Evolutionary conservation across 805 yeast genomes (phyloP).

Genomic region (Jamesozyma hellenica): DNA sequence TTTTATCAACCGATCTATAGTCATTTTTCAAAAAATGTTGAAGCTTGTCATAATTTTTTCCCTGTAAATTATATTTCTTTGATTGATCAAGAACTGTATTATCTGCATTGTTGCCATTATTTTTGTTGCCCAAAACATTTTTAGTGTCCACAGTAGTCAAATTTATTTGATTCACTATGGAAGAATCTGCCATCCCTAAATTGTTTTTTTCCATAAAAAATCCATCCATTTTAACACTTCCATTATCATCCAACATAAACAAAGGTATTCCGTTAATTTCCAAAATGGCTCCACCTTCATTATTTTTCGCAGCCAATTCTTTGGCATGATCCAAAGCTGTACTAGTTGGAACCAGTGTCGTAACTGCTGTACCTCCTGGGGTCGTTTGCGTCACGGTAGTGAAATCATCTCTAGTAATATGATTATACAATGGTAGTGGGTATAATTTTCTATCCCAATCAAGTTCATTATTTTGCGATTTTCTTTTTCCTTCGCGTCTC

Average conservation of each 20-base stretch:
- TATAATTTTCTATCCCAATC: slow-evolving; percentile 34
- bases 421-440: slow-evolving; percentile 85
- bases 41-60: too few relatives aligned
- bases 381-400: slow-evolving; percentile 77
- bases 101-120: not conserved
- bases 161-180: not conserved
- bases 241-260: slow-evolving; percentile 70
- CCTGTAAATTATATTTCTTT: too few relatives aligned
- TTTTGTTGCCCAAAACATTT: not conserved
- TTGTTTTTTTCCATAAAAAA: not conserved
- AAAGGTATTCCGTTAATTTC: slow-evolving; percentile 63
- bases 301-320: slow-evolving; percentile 16
- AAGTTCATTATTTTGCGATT: slow-evolving; percentile 13
- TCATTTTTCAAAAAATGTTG: too few relatives aligned
- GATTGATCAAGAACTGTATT: not conserved
- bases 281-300: slow-evolving; percentile 27
- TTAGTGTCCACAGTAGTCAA: too few relatives aligned
- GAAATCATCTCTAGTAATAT: slow-evolving; percentile 81
- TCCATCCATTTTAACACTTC: slow-evolving; percentile 38
- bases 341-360: slow-evolving; percentile 81
- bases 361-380: slow-evolving; percentile 85
- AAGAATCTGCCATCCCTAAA: not conserved
- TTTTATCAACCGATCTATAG: not conserved
- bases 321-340: slow-evolving; percentile 45
- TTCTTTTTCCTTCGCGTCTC: slow-evolving; percentile 25